Evolutionary conservation across 2,329 filamentous ascomycete species (phyloP).

Genomic region (Simplicillium sp.): DNA sequence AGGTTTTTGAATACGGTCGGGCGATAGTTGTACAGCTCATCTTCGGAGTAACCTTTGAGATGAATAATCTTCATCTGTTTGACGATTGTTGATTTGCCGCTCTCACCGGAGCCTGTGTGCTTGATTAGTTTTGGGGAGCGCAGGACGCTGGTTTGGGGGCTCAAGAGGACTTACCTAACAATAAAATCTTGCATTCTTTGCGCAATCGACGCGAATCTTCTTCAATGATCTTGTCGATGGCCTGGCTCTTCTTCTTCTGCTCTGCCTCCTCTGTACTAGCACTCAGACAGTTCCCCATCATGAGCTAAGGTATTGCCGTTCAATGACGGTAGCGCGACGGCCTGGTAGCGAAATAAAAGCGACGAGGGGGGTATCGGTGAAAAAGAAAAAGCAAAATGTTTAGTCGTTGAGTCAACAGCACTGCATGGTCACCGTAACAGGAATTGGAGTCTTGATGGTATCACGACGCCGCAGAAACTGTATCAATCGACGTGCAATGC

Average conservation of each 20-base stretch:
- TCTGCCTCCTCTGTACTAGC: conserved; percentile 77
- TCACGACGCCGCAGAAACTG: too few relatives aligned
- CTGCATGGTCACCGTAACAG: too few relatives aligned
- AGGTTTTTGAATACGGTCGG: conserved; percentile 98
- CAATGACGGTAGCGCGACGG: conserved; percentile 9
- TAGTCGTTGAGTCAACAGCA: too few relatives aligned
- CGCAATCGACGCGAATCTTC: conserved; percentile 89
- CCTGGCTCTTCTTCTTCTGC: conserved; percentile 92
- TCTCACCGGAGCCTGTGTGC: conserved; percentile 80
- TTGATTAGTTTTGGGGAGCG: conserved; percentile 9
- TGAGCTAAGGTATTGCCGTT: conserved; percentile 19
- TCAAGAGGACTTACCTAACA: conserved; percentile 60
- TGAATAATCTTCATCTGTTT: conserved; percentile 99
- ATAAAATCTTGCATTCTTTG: conserved; percentile 96
- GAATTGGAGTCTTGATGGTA: too few relatives aligned
- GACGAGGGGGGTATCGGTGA: too few relatives aligned
- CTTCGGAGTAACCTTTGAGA: conserved; percentile 90
- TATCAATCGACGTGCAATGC: too few relatives aligned
- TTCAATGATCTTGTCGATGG: conserved; percentile 87
- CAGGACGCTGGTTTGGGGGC: conserved; percentile 1
- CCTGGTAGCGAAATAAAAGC: too few relatives aligned
- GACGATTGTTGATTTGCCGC: conserved; percentile 97
- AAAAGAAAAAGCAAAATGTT: too few relatives aligned
- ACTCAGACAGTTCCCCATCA: conserved; percentile 93
- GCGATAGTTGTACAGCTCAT: conserved; percentile 89